Base-by-base conservation (phyloP, 768 basidiomycete genomes). In the Galerina marginata region DNA sequence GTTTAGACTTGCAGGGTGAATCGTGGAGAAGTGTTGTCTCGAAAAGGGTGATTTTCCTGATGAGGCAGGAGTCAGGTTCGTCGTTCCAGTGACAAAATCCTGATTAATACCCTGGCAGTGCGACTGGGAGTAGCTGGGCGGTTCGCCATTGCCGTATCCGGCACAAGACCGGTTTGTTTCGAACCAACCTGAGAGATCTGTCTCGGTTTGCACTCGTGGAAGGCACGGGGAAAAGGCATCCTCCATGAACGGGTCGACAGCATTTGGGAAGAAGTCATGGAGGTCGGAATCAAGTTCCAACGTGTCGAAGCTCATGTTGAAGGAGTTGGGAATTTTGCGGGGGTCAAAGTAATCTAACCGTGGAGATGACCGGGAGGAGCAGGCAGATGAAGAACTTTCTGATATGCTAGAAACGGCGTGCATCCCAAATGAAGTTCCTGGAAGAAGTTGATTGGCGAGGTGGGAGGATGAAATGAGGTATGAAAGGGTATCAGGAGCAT, bases 351-450 rank as follows among this genome's bases (percentile, higher is more conserved):
- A 71, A 47, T 79, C 79, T 11, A 76, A 71, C 58, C 72, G 70
- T 44, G 80, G 78, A 20, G 79, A 79, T 39, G 77, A 75, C 25
- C 75, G 73, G 56, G 75, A 67, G 51, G 77, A 72, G 63, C 75
- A 74, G 3, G 69, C 68, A 6, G 77, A 75, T 16, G 77, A 74
- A n/a, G 75, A 75, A 6, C 76, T 75, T 36, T 67, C 68, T 39
- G 67, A 69, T 16, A 65, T 57, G 54, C 67, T 66, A 5, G 72
- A 71, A 36, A 75, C 63, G 46, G 60, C 64, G 23, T 71, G 65
- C 42, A 66, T 58, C 12, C 66, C 53, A 54, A 68, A 67, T 46
- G 67, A 40, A 61, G 58, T 40, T 45, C 62, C 47, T 44, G 63
- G 50, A 56, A 64, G 60, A 50, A 63, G 53, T 58, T 66, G 66